Base-by-base conservation (phyloP, 306 rosid genomes). In the Potentilla sterilis region DNA sequence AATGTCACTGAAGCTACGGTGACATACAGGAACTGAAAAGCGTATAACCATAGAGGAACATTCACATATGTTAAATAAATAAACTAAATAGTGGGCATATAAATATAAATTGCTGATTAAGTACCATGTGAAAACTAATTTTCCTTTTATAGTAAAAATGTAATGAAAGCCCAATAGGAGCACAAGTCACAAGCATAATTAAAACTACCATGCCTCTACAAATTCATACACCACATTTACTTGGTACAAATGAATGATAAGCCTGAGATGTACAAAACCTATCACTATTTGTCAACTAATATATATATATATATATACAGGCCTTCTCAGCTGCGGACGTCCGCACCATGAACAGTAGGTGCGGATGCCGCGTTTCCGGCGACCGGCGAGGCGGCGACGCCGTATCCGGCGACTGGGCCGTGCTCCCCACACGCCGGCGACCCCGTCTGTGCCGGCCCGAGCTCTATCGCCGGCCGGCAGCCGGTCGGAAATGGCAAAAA, bases 221-320 rank as follows among this genome's bases (percentile, higher is more conserved):
- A 69, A 35, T 70, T 16, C 41, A 70, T 6, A 75, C 43, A 43
- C 61, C 35, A 46, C 0, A 32, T 10, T 43, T 5, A 49, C 28
- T 71, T 63, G 18, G 64, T 19, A 71, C 9, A 35, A 79, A 1
- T 51, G 34, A 71, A 63, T 78, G 67, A 11, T 11, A 42, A 72
- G 37, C 41, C 24, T 16, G 35, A 16, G 47, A 38, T 49, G 58
- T 42, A 43, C 58, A 41, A 43, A 5, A 21, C 22, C 35, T 48
- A 6, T 73, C 32, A 73, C 7, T 58, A 7, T 58, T 38, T 55
- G 18, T 57, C 64, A 16, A 19, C 12, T 19, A 21, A 41, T 15
- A 58, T 15, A 41, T 0, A 12, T 5, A 19, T 28, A 28, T 28
- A 28, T n/a, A n/a, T n/a, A n/a, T n/a, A n/a, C n/a, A n/a, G n/a